Conservation (phyloP, 352 stramenopile species). For the Hyaloperonospora arabidopsidis region DNA sequence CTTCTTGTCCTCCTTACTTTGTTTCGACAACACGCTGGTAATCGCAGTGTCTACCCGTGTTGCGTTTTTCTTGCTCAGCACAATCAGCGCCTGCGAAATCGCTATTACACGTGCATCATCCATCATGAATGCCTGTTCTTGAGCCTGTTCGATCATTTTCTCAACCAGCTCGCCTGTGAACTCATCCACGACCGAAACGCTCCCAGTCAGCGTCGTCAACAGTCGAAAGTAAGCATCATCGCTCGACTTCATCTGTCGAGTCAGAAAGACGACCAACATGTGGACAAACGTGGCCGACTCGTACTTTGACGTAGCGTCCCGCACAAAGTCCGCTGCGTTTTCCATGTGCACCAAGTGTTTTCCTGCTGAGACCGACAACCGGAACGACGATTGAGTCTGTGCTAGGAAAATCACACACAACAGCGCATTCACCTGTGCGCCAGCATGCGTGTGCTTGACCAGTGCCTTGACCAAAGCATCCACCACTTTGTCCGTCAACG, state of each 20-base stretch:
- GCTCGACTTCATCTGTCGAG: slow-evolving; percentile 27
- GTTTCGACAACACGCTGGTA: slow-evolving; percentile 22
- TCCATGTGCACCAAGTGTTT: slow-evolving; percentile 66
- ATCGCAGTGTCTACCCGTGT: slow-evolving; percentile 41
- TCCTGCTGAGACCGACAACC: slow-evolving; percentile 39
- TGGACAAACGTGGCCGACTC: slow-evolving; percentile 67
- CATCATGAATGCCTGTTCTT: slow-evolving; percentile 31
- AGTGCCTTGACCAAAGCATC: slow-evolving; percentile 66
- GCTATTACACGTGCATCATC: slow-evolving; percentile 38
- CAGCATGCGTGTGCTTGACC: slow-evolving; percentile 62
- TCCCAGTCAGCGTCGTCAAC: slow-evolving; percentile 35
- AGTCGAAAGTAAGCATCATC: slow-evolving; percentile 38
- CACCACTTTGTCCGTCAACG: slow-evolving; percentile 62
- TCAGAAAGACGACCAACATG: slow-evolving; percentile 45
- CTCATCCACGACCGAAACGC: slow-evolving; percentile 37
- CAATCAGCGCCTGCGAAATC: slow-evolving; percentile 35
- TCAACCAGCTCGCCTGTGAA: slow-evolving; percentile 45
- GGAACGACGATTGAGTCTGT: slow-evolving; percentile 65
- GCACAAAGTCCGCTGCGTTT: slow-evolving; percentile 55
- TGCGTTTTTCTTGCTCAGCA: slow-evolving; percentile 57
- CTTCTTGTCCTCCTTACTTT: slow-evolving; percentile 34
- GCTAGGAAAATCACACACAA: slow-evolving; percentile 70
- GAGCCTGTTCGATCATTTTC: slow-evolving; percentile 38
- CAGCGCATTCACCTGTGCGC: slow-evolving; percentile 64
- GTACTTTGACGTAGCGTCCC: slow-evolving; percentile 58